Conservation (phyloP, 2,329 filamentous ascomycete species). For the Cladosporium sp. region DNA sequence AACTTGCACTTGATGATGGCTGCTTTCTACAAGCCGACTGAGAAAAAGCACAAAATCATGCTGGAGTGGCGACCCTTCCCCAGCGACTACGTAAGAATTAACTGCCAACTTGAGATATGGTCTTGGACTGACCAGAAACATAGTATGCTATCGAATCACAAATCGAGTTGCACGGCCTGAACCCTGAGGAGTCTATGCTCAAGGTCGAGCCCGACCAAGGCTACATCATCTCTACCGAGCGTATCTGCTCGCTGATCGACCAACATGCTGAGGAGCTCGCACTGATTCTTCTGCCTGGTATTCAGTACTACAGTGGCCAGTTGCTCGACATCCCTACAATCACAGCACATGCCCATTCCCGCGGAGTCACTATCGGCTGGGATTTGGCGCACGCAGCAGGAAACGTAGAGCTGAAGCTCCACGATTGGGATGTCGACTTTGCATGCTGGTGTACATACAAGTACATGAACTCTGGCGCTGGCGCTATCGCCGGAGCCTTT, state of each 20-base stretch:
- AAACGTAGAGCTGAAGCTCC: slow-evolving; percentile 76
- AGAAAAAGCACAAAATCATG: slow-evolving; percentile 73
- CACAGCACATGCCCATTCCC: slow-evolving; percentile 71
- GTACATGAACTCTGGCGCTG: slow-evolving; percentile 85
- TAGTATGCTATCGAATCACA: slow-evolving; percentile 86
- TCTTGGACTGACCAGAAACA: neutral
- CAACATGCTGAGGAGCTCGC: slow-evolving; percentile 72
- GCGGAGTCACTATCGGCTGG: slow-evolving; percentile 78
- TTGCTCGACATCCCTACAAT: slow-evolving; percentile 80
- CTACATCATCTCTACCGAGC: slow-evolving; percentile 66
- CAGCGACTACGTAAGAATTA: slow-evolving; percentile 69
- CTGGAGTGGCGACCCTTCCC: slow-evolving; percentile 88
- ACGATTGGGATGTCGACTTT: slow-evolving; percentile 91
- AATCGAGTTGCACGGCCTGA: slow-evolving; percentile 68
- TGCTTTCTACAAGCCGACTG: slow-evolving; percentile 74
- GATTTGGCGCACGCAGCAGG: slow-evolving; percentile 85
- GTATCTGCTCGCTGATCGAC: slow-evolving; percentile 73
- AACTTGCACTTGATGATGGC: slow-evolving; percentile 85
- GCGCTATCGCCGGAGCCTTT: slow-evolving; percentile 76
- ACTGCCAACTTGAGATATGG: too few relatives aligned
- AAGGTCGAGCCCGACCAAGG: slow-evolving; percentile 64
- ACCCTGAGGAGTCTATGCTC: slow-evolving; percentile 70
- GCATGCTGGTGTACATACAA: slow-evolving; percentile 95
- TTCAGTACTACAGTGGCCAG: slow-evolving; percentile 92
- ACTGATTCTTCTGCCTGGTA: slow-evolving; percentile 77